Conservation (phyloP, 768 basidiomycete species). For the Phaeotremella fagi region DNA sequence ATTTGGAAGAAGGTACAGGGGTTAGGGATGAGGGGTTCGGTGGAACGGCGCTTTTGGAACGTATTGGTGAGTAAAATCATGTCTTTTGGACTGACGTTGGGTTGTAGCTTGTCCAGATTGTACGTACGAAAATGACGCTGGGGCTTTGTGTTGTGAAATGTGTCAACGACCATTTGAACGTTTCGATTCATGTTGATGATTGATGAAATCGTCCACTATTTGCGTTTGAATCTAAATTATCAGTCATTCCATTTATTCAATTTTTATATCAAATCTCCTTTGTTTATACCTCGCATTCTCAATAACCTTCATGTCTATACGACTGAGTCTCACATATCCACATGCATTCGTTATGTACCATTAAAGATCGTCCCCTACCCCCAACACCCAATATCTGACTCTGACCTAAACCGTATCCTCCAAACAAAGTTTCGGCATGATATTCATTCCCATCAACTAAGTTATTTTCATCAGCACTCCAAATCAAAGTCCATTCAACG, state of each 20-base stretch:
- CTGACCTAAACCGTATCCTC: constrained; percentile 62
- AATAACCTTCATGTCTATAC: too few species aligned
- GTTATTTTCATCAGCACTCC: not conserved
- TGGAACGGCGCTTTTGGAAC: constrained; percentile 13
- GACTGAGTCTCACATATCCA: too few species aligned
- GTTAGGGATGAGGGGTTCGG: constrained; percentile 11
- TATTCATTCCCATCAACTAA: constrained; percentile 95
- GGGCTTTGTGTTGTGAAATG: constrained; percentile 33
- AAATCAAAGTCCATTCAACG: not conserved
- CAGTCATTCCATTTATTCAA: too few species aligned
- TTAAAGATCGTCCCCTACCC: too few species aligned
- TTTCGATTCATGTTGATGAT: too few species aligned
- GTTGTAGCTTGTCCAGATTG: constrained; percentile 1
- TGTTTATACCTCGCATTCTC: too few species aligned
- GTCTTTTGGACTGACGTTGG: not conserved
- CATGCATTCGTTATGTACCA: too few species aligned
- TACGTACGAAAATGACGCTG: constrained; percentile 35
- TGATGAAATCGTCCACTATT: too few species aligned
- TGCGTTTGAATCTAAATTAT: too few species aligned
- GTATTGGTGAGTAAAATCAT: not conserved
- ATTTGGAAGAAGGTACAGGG: not conserved
- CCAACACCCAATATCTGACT: too few species aligned
- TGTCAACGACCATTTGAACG: constrained; percentile 15
- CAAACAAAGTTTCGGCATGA: constrained; percentile 79
- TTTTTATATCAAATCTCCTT: too few species aligned